Evolutionary conservation across 2,329 filamentous ascomycete genomes (phyloP), one percentile per base, ranked within the genome.

Genomic region (Torrubiellomyces zombiae): DNA sequence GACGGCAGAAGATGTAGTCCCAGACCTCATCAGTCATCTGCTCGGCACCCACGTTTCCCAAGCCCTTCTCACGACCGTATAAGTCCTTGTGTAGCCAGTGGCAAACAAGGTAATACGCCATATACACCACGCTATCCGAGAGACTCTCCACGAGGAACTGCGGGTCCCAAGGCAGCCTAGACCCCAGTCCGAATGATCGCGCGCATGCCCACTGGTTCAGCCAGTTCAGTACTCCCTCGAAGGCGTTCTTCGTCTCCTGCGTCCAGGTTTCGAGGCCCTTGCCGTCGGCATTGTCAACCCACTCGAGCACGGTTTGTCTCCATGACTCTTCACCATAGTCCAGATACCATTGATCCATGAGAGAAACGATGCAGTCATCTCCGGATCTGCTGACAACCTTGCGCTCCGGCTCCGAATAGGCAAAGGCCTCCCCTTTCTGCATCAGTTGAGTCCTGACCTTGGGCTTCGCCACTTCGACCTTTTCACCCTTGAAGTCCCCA

Each of bases 301-400:
- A 75, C 37, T 75, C 64, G 27, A 85, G 59, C 9, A 78, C 81
- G 21, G 67, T 61, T 33, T 78, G 56, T 44, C 79, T 79, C 89
- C 89, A 95, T 24, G 75, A 66, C 21, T 81, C 80, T 53, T 85
- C 79, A 33, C 89, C 89, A 44, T 98, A 98, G 55, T 94, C 86
- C 40, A 98, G 61, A 56, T 92, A 98, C 85, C 89, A 98, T 54
- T 98, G 89, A 40, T 94, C 86, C 44, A 95, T 73, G 37, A 86
- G 74, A 16, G 83, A 79, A 31, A 89, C 86, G 30, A 93, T 83
- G 47, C 89, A 95, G 38, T 91, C 81, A 44, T 95, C 86, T 15
- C 76, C 81, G 38, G 80, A 91, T 51, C 89, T 68, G 44, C 77
- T 86, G 32, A 91, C 71, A 36, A 95, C 89, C 51, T 77, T 70